Conservation (phyloP, 1,139 yeast species). For the Debaryomyces subglobosus region DNA sequence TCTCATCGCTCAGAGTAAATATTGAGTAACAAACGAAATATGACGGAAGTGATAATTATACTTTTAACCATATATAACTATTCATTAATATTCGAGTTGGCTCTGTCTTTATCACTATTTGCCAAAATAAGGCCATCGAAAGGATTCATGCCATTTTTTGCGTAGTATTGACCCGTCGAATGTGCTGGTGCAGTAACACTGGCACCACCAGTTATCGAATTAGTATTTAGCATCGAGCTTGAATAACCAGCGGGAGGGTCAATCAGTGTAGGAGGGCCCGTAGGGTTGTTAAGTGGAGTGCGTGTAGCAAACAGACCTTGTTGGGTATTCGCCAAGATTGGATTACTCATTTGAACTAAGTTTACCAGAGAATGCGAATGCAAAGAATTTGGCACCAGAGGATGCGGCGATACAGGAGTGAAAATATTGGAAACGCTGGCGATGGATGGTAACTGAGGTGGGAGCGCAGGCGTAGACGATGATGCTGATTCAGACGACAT, state of each 20-base stretch:
- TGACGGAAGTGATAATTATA: neutral
- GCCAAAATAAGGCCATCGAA: conserved; percentile 46
- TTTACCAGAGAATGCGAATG: conserved; percentile 25
- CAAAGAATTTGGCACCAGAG: conserved; percentile 23
- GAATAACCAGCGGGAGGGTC: conserved; percentile 26
- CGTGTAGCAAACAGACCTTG: conserved; percentile 27
- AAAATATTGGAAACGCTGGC: conserved; percentile 41
- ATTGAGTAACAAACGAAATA: neutral
- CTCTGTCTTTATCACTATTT: conserved; percentile 17
- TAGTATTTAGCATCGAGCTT: conserved; percentile 10
- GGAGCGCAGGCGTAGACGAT: conserved; percentile 15
- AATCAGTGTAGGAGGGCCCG: conserved; percentile 17
- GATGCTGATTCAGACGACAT: conserved; percentile 29
- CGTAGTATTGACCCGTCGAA: conserved; percentile 40
- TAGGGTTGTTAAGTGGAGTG: conserved; percentile 38
- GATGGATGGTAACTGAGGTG: conserved; percentile 31
- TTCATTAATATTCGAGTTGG: conserved; percentile 1
- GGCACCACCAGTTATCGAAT: conserved; percentile 8
- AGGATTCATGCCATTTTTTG: conserved; percentile 44
- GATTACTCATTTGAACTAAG: conserved; percentile 18
- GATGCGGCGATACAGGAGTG: conserved; percentile 37
- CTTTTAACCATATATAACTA: conserved; percentile 8
- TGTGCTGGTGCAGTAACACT: conserved; percentile 38
- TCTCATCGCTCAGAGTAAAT: neutral
- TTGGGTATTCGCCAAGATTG: conserved; percentile 6